Evolutionary conservation across 129 eudicot genomes (phyloP).

Genomic region (Saposhnikovia divaricata): DNA sequence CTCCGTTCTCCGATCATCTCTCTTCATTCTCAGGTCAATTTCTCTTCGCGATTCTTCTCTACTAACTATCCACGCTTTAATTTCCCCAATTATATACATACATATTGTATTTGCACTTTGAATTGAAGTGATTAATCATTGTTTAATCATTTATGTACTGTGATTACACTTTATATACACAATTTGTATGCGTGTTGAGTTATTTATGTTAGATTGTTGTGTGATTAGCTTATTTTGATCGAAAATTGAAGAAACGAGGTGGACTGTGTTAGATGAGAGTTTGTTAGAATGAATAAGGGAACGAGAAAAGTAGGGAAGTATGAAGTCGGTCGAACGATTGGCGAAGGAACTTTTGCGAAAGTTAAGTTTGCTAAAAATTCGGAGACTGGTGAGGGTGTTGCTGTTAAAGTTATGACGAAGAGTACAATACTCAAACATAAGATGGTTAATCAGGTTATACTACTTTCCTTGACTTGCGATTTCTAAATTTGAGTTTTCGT

Average conservation of each 20-base stretch:
- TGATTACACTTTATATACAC: not conserved
- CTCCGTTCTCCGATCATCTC: not conserved
- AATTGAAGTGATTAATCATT: not conserved
- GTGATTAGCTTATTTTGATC: not conserved
- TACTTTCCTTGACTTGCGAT: not conserved
- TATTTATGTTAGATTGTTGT: not conserved
- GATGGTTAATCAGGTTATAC: slow-evolving; percentile 90
- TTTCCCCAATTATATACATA: not conserved
- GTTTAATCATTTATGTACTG: not conserved
- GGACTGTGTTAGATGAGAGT: slow-evolving; percentile 21
- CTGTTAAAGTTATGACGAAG: slow-evolving; percentile 78
- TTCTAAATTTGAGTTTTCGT: not conserved
- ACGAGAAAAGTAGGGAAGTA: slow-evolving; percentile 80
- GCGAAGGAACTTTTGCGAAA: slow-evolving; percentile 93
- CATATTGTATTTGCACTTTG: not conserved
- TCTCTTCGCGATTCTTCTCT: not conserved
- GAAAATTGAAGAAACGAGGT: not conserved
- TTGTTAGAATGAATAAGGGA: slow-evolving; percentile 34
- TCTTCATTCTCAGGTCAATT: not conserved
- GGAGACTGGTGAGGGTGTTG: slow-evolving; percentile 79
- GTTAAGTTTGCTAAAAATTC: slow-evolving; percentile 73
- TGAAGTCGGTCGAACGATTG: slow-evolving; percentile 85
- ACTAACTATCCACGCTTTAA: not conserved
- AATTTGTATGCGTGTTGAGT: not conserved
- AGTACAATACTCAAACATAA: slow-evolving; percentile 81